Conservation (phyloP, 768 basidiomycete species). For the Cystofilobasidium capitatum region DNA sequence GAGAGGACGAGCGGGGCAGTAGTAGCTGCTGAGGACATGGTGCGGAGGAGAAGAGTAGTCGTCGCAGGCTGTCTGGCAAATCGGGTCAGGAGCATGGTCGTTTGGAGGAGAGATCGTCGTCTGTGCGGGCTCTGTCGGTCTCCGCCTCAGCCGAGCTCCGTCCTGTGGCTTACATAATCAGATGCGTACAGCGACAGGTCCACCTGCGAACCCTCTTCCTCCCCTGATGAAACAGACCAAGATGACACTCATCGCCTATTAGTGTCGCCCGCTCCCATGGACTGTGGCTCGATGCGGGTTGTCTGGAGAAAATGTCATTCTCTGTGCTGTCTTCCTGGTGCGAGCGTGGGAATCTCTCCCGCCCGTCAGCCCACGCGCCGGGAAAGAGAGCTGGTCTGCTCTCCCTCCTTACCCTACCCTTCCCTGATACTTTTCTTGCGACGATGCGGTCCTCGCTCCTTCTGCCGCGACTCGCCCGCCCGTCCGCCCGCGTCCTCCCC, state of each 20-base stretch:
- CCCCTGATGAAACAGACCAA: too few relatives aligned
- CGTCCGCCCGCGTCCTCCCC: not conserved
- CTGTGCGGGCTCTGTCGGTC: too few relatives aligned
- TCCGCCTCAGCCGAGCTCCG: too few relatives aligned
- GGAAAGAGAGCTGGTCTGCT: not conserved
- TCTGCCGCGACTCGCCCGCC: not conserved
- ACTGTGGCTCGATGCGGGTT: too few relatives aligned
- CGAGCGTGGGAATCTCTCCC: too few relatives aligned
- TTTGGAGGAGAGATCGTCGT: not conserved
- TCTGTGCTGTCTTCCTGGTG: too few relatives aligned
- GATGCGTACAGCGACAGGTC: too few relatives aligned
- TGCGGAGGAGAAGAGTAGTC: not conserved
- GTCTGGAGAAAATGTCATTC: too few relatives aligned
- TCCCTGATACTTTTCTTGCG: not conserved
- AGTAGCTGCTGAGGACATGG: not conserved
- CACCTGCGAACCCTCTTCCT: too few relatives aligned
- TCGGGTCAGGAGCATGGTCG: not conserved
- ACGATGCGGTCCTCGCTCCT: not conserved
- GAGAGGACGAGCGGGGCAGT: slow-evolving; percentile 22
- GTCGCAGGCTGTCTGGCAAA: not conserved
- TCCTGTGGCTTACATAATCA: too few relatives aligned
- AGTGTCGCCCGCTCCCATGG: too few relatives aligned
- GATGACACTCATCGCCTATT: too few relatives aligned
- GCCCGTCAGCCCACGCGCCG: not conserved
- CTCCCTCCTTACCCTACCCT: not conserved